Evolutionary conservation across 2,329 filamentous ascomycete species (phyloP).

Genomic region (Botrytis squamosa): DNA sequence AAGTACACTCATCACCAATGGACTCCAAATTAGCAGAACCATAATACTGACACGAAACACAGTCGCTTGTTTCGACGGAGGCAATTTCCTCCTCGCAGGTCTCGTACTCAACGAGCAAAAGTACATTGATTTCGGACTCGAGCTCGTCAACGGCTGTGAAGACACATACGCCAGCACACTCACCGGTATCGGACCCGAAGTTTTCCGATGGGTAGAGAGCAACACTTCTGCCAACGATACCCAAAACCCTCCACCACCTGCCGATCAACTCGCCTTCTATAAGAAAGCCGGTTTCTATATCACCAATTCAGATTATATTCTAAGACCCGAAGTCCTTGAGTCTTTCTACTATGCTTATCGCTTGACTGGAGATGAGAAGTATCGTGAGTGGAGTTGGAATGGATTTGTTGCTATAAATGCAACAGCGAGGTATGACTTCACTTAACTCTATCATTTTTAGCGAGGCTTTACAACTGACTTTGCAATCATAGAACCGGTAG

Average conservation of each 20-base stretch:
- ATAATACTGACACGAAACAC: background rate
- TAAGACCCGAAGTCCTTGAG: slow-evolving; percentile 81
- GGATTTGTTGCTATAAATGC: slow-evolving; percentile 67
- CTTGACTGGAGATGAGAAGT: slow-evolving; percentile 70
- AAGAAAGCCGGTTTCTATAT: slow-evolving; percentile 70
- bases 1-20: slow-evolving; percentile 17
- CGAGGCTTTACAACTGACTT: background rate
- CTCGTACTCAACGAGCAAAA: slow-evolving; percentile 62
- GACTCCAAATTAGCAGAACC: background rate
- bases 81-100: slow-evolving; percentile 81
- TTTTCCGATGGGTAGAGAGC: slow-evolving; percentile 56
- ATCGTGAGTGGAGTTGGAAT: slow-evolving; percentile 82
- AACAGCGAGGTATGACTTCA: slow-evolving; percentile 45
- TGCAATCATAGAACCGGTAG: slow-evolving; percentile 49
- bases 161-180: slow-evolving; percentile 67
- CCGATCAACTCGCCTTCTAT: slow-evolving; percentile 58
- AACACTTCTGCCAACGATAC: slow-evolving; percentile 40
- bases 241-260: slow-evolving; percentile 45
- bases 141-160: slow-evolving; percentile 70
- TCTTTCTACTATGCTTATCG: slow-evolving; percentile 85
- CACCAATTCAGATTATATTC: slow-evolving; percentile 57
- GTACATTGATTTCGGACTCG: slow-evolving; percentile 72
- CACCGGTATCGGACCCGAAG: slow-evolving; percentile 75
- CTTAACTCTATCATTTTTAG: background rate
- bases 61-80: slow-evolving; percentile 81